Evolutionary conservation across 2,329 filamentous ascomycete species (phyloP), one percentile per base, ranked within the genome.

Genomic region (Ambrosiella beaveri): DNA sequence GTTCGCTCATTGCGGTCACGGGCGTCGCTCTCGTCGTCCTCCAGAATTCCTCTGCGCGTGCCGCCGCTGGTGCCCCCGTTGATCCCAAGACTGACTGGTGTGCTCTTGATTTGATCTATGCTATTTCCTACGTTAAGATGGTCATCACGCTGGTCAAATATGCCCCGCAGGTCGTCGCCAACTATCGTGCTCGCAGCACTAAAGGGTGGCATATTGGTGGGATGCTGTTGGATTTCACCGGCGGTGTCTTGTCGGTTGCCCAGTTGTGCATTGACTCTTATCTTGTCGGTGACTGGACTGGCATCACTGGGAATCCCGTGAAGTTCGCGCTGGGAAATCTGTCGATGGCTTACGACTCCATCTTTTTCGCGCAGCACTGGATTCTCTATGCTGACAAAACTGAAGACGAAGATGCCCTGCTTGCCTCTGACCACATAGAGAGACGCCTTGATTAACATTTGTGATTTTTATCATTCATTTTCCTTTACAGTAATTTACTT

Each of bases 291-390:
- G 88, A 95, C 71, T 96, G 91, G 90, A 86, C 84, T 53, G 93
- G 91, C 19, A 76, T 97, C 59, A 89, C 84, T 0, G 91, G 90
- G 1, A 97, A 97, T 68, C 88, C 89, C 0, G 84, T 93, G 64
- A 98, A 97, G 72, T 81, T 97, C 60, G 81, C 83, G 2, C 75
- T 97, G 47, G 86, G 87, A 12, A 91, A 95, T 66, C 80, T 95
- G 51, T 88, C 84, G 59, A 84, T 97, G 64, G 68, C 87, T 1
- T 97, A 95, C 68, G 91, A 97, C 67, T 62, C 85, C 38, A 74
- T 95, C 54, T 97, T 97, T 67, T 84, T 97, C 56, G 66, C 78
- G 3, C 93, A 98, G 71, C 93, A 97, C 70, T 97, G 90, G 65
- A 72, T 90, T 40, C 69, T 95, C 17, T 97, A 95, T 59, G 45